Evolutionary conservation across 192 early-diverging fungal species (phyloP), one percentile per base, ranked within the genome.

Genomic region (Backusella tarrabulga): DNA sequence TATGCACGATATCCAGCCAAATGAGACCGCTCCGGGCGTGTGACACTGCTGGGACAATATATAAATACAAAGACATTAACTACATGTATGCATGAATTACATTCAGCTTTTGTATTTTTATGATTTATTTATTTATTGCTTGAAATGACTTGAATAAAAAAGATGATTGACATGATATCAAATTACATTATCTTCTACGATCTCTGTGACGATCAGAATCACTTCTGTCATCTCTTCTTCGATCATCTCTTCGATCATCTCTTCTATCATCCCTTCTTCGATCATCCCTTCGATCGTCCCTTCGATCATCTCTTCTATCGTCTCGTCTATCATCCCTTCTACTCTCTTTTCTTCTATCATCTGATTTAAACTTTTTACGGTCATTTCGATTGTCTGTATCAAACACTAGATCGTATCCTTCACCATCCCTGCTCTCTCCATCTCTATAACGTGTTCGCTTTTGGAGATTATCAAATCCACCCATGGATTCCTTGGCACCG

Each of bases 371-470:
- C 41, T 23, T 74, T 40, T 63, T 74, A 38, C 23, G 52, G 6
- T 66, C 56, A 32, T 41, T 74, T 23, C 15, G 38, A 74, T 74
- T 66, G 3, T 72, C 56, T 42, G 36, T 46, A 8, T 87, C 87
- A 81, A 87, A 87, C 6, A 89, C 84, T 32, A 86, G 74, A 29
- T 87, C 86, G 54, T 90, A 89, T 40, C 83, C 68, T n/a, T 81
- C 71, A 6, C 77, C 84, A 17, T 76, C 38, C 8, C 60, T 70
- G 9, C 40, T 38, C 32, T 77, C 82, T 7, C 69, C 82, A 29
- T 85, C 89, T 21, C 89, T 81, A 71, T 91, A 91, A 68, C 84
- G 70, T 29, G 87, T 88, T 15, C 82, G 76, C 50, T 84, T 83
- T 63, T 90, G 85, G 44, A 91, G 67, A 38, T 83, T 82, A 42